These are phyloP conservation scores for Extremus antarcticus DNA, from an alignment of 495 filamentous ascomycete species.

Conservation along the genomic window DNA sequence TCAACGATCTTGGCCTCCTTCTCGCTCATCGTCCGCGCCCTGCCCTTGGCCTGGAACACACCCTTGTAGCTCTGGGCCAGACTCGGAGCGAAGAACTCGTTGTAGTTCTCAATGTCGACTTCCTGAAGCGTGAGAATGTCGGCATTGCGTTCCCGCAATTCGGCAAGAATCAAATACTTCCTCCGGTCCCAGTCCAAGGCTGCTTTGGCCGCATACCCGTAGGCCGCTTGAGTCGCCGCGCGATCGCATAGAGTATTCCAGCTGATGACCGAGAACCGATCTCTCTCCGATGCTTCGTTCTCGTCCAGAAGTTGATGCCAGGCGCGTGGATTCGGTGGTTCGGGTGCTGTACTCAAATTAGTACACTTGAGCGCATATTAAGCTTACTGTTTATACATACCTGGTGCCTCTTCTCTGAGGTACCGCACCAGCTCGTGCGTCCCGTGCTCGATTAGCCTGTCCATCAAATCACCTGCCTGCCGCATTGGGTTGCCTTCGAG, in stretches of 20 bases:
- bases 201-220: constrained; percentile 75
- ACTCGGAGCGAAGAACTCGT: constrained; percentile 74
- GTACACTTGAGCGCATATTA: not conserved
- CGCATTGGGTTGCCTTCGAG: constrained; percentile 79
- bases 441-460: constrained; percentile 62
- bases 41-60: constrained; percentile 74
- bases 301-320: constrained; percentile 56
- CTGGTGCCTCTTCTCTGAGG: constrained; percentile 69
- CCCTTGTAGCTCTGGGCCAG: constrained; percentile 84
- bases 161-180: constrained; percentile 64
- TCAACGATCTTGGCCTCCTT: constrained; percentile 79
- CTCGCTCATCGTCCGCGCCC: constrained; percentile 82
- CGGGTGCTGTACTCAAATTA: constrained; percentile 40
- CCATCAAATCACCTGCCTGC: constrained; percentile 50
- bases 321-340: constrained; percentile 63
- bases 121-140: constrained; percentile 92
- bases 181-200: constrained; percentile 80
- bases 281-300: constrained; percentile 26
- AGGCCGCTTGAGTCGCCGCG: constrained; percentile 68
- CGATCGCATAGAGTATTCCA: constrained; percentile 94
- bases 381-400: constrained; percentile 36
- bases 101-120: constrained; percentile 78
- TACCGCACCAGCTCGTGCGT: constrained; percentile 73
- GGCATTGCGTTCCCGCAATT: constrained; percentile 67
- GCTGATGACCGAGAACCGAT: constrained; percentile 67